Evolutionary conservation across 2,329 filamentous ascomycete species (phyloP).

Genomic region (Aquanectria penicillioides): DNA sequence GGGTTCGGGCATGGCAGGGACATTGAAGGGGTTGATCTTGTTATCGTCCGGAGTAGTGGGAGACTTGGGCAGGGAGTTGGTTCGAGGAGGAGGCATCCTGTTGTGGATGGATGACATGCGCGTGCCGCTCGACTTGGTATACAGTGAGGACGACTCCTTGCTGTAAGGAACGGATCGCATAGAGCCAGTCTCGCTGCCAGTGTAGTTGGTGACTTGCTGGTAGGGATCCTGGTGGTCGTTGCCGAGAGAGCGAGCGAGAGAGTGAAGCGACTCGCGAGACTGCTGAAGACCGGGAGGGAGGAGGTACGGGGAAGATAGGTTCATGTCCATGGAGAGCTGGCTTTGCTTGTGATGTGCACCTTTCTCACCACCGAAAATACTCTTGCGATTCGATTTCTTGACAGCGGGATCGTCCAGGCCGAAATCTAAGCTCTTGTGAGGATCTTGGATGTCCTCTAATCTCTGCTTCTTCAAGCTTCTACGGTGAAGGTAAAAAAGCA

Average conservation of each 20-base stretch:
- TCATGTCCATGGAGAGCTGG: constrained; percentile 77
- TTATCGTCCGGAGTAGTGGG: constrained; percentile 46
- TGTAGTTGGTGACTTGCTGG: constrained; percentile 68
- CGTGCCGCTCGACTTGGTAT: constrained; percentile 55
- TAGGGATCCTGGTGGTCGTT: constrained; percentile 87
- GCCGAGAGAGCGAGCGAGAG: constrained; percentile 79
- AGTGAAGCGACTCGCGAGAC: constrained; percentile 88
- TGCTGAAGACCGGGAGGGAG: constrained; percentile 82
- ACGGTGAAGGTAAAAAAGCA: constrained; percentile 82
- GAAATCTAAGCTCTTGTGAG: constrained; percentile 92
- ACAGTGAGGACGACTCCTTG: constrained; percentile 57
- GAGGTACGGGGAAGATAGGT: constrained; percentile 87
- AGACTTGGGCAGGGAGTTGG: constrained; percentile 58
- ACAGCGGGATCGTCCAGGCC: constrained; percentile 68
- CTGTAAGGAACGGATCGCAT: constrained; percentile 60
- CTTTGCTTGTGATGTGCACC: constrained; percentile 52
- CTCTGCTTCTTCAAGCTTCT: constrained; percentile 77
- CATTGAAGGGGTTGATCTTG: constrained; percentile 48
- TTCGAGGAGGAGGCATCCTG: constrained; percentile 44
- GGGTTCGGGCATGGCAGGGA: constrained; percentile 45
- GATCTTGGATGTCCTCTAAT: constrained; percentile 84
- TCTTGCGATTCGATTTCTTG: constrained; percentile 48
- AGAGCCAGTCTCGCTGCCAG: constrained; percentile 65
- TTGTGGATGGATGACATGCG: too few species aligned
- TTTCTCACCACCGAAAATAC: constrained; percentile 64